A percentile compares a stretch with the other conserved stretches of the same genome.
phyloP scores from a whole-genome alignment of 106 monocot species.

The Acorus calamus region DNA sequence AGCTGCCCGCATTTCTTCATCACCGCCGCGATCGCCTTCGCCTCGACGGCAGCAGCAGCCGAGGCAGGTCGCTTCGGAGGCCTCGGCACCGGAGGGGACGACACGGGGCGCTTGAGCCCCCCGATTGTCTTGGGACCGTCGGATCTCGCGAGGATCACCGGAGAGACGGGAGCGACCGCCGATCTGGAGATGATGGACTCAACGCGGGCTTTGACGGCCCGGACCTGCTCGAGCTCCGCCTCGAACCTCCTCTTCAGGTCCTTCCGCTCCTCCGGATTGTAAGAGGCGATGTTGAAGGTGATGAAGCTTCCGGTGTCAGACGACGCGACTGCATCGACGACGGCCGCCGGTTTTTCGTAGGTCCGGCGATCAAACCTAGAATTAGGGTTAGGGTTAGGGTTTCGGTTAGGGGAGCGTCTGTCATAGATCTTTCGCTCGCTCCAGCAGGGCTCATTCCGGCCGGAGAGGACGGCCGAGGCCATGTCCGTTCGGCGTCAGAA shows the following conservation, averaged over 20 bases:
- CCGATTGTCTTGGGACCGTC: constrained; percentile 8
- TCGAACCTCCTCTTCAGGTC: constrained; percentile 45
- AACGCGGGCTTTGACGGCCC: constrained; percentile 28
- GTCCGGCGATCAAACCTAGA: neutral
- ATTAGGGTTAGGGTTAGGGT: constrained; percentile 17
- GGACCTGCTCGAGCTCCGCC: constrained; percentile 50
- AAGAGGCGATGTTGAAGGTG: constrained; percentile 25
- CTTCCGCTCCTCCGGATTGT: constrained; percentile 19
- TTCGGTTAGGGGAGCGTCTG: constrained; percentile 23
- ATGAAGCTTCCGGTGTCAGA: constrained; percentile 24
- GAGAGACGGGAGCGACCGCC: constrained; percentile 8
- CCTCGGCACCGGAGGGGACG: neutral
- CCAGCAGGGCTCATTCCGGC: constrained; percentile 61
- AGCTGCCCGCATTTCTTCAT: constrained; percentile 64
- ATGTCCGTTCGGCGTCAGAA: constrained; percentile 28
- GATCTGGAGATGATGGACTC: constrained; percentile 30
- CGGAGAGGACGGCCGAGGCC: constrained; percentile 65
- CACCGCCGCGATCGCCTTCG: constrained; percentile 29
- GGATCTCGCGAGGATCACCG: constrained; percentile 8
- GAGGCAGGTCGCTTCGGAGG: constrained; percentile 8
- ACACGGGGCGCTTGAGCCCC: constrained; percentile 5
- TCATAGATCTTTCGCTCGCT: constrained; percentile 45
- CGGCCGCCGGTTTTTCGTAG: constrained; percentile 1
- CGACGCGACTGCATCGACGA: constrained; percentile 5
- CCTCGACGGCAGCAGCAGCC: constrained; percentile 4